phyloP scores from a whole-genome alignment of 495 filamentous ascomycete genomes.

The Penicillium coffeae region DNA sequence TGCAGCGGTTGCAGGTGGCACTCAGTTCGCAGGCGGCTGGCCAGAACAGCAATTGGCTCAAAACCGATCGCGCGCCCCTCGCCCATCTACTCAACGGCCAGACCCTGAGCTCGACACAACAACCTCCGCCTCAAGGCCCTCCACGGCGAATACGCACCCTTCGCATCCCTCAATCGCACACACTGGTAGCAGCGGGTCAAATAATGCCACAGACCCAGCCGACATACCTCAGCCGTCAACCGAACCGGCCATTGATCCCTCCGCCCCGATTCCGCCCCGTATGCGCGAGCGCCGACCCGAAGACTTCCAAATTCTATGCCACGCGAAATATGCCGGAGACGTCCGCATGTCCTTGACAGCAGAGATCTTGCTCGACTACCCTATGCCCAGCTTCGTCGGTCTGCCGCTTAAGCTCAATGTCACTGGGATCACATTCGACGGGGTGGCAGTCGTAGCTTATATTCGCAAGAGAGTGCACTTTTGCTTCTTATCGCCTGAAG shows the following conservation, averaged over 20 bases:
- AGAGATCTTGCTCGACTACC: conserved; percentile 93
- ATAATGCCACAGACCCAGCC: conserved; percentile 13
- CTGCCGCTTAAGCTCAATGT: conserved; percentile 89
- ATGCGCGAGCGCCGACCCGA: conserved; percentile 41
- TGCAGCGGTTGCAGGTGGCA: conserved; percentile 75
- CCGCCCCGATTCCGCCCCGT: conserved; percentile 33
- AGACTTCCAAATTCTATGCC: conserved; percentile 87
- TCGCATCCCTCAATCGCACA: conserved; percentile 32
- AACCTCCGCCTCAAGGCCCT: conserved; percentile 40
- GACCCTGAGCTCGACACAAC: conserved; percentile 34
- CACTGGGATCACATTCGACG: conserved; percentile 91
- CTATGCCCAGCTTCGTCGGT: conserved; percentile 93
- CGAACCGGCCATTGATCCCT: conserved; percentile 20
- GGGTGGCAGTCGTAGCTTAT: conserved; percentile 85
- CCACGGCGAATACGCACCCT: conserved; percentile 37
- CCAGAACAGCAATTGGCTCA: conserved; percentile 32
- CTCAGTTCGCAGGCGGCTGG: conserved; percentile 52
- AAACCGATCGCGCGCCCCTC: conserved; percentile 4
- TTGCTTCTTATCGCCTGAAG: conserved; percentile 86
- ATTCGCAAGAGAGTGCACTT: conserved; percentile 78
- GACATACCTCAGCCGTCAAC: conserved; percentile 28
- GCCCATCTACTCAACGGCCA: conserved; percentile 11
- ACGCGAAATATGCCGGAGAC: conserved; percentile 81
- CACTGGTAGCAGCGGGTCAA: conserved; percentile 25
- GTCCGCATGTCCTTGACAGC: conserved; percentile 83